These are phyloP conservation scores for Schwanniomyces sp. DNA, from an alignment of 805 yeast species.

Conservation along the genomic window DNA sequence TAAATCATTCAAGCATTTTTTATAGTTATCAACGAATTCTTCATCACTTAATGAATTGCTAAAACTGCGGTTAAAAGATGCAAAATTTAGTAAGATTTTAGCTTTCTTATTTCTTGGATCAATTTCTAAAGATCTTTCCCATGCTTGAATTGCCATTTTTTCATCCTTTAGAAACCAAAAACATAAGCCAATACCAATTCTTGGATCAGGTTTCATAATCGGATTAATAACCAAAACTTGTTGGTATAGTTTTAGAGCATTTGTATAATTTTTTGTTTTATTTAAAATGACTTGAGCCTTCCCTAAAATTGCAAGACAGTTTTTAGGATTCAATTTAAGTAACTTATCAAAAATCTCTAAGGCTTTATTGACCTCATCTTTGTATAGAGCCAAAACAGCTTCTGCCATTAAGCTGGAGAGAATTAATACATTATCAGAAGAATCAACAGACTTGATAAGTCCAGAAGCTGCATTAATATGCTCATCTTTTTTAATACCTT, in stretches of 20 bases:
- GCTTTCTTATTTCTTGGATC: slow-evolving; percentile 62
- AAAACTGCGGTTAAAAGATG: slow-evolving; percentile 64
- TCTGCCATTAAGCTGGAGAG: slow-evolving; percentile 59
- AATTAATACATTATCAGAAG: slow-evolving; percentile 8
- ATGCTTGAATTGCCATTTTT: slow-evolving; percentile 72
- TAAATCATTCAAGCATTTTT: slow-evolving; percentile 54
- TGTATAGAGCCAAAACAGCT: slow-evolving; percentile 61
- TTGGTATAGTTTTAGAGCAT: slow-evolving; percentile 81
- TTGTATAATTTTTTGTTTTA: slow-evolving; percentile 64
- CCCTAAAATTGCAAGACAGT: slow-evolving; percentile 75
- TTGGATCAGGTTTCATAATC: slow-evolving; percentile 79
- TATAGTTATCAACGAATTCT: slow-evolving; percentile 61
- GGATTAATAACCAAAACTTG: slow-evolving; percentile 78
- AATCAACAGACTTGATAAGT: slow-evolving; percentile 19
- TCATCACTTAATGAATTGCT: slow-evolving; percentile 55
- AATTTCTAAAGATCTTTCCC: slow-evolving; percentile 76
- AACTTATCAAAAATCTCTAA: slow-evolving; percentile 65
- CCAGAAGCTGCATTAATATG: slow-evolving; percentile 22
- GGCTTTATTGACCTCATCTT: slow-evolving; percentile 69
- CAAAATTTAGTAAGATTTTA: slow-evolving; percentile 62
- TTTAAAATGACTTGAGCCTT: slow-evolving; percentile 79
- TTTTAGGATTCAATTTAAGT: slow-evolving; percentile 52
- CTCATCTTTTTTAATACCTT: slow-evolving; percentile 24
- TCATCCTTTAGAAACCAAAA: slow-evolving; percentile 85
- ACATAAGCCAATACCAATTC: slow-evolving; percentile 93